phyloP scores from a whole-genome alignment of 768 basidiomycete genomes.

The Leccinum sublutescens region DNA sequence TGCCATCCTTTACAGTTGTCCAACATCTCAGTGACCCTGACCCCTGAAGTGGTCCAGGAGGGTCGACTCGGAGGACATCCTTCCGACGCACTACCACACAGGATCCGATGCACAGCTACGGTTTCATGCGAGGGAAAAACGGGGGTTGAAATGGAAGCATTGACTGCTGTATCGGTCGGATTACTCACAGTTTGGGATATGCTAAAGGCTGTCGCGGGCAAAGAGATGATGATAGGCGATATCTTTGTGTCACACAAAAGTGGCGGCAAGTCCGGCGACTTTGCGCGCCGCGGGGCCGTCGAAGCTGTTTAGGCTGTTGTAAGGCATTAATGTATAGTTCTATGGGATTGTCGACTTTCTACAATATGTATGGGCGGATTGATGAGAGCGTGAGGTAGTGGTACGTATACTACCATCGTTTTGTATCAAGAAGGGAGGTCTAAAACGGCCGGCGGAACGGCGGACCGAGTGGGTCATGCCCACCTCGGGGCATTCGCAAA shows the following conservation, averaged over 20 bases:
- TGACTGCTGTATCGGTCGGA: slow-evolving; percentile 78
- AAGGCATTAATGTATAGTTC: not conserved
- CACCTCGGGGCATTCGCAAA: too few relatives aligned
- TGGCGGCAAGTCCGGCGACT: slow-evolving; percentile 76
- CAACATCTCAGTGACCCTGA: slow-evolving; percentile 63
- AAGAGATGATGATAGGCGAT: slow-evolving; percentile 76
- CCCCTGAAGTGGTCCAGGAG: slow-evolving; percentile 37
- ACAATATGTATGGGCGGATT: not conserved
- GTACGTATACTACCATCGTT: not conserved
- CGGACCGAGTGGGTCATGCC: too few relatives aligned
- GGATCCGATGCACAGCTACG: slow-evolving; percentile 62
- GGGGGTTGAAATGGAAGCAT: slow-evolving; percentile 92
- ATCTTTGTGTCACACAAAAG: slow-evolving; percentile 64
- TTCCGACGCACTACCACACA: slow-evolving; percentile 34
- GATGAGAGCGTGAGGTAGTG: not conserved
- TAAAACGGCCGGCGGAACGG: too few relatives aligned
- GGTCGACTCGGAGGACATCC: not conserved
- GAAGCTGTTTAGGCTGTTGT: not conserved
- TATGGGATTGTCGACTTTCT: not conserved
- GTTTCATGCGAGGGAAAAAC: slow-evolving; percentile 79
- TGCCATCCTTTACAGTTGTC: slow-evolving; percentile 83
- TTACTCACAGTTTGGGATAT: slow-evolving; percentile 90
- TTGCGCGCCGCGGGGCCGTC: slow-evolving; percentile 32
- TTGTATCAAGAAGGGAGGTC: too few relatives aligned
- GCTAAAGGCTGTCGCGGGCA: slow-evolving; percentile 88